phyloP scores from a whole-genome alignment of 2,329 filamentous ascomycete species.

The Drechslera avenae region DNA sequence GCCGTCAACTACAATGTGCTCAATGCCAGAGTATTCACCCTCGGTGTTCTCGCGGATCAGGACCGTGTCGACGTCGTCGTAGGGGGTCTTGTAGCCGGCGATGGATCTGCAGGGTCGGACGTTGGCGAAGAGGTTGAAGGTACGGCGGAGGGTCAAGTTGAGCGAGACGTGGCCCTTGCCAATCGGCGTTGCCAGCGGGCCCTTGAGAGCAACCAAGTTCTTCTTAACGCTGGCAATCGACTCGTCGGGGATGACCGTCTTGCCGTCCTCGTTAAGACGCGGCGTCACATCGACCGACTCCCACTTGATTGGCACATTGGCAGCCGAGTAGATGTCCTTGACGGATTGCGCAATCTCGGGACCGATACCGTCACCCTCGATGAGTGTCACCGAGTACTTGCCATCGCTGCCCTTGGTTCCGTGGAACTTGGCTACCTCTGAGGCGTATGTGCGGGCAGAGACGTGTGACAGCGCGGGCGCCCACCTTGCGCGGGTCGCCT shows the following conservation, averaged over 20 bases:
- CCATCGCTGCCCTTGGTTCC: constrained; percentile 88
- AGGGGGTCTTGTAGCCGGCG: constrained; percentile 96
- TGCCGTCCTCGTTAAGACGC: constrained; percentile 89
- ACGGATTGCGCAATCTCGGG: constrained; percentile 97
- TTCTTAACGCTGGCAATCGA: constrained; percentile 91
- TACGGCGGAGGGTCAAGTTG: constrained; percentile 96
- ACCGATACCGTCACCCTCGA: constrained; percentile 98
- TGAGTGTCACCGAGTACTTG: constrained; percentile 93
- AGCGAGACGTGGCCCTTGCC: constrained; percentile 99
- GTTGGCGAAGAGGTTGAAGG: constrained; percentile 99
- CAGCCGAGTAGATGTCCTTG: constrained; percentile 97
- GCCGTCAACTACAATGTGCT: constrained; percentile 96
- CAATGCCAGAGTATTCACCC: constrained; percentile 99
- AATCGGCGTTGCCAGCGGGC: constrained; percentile 94
- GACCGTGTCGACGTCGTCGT: constrained; percentile 95
- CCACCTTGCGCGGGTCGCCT: constrained; percentile 58
- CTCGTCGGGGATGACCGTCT: constrained; percentile 89
- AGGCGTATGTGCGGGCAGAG: constrained; percentile 61
- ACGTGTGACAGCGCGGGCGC: constrained; percentile 58
- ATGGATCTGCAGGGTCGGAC: constrained; percentile 97
- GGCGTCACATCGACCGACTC: constrained; percentile 97
- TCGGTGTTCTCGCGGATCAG: constrained; percentile 99
- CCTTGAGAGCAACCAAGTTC: constrained; percentile 98
- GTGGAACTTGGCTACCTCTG: constrained; percentile 84
- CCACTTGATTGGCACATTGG: constrained; percentile 95